Evolutionary conservation across 306 rosid species (phyloP).

Genomic region (Myrica gale): DNA sequence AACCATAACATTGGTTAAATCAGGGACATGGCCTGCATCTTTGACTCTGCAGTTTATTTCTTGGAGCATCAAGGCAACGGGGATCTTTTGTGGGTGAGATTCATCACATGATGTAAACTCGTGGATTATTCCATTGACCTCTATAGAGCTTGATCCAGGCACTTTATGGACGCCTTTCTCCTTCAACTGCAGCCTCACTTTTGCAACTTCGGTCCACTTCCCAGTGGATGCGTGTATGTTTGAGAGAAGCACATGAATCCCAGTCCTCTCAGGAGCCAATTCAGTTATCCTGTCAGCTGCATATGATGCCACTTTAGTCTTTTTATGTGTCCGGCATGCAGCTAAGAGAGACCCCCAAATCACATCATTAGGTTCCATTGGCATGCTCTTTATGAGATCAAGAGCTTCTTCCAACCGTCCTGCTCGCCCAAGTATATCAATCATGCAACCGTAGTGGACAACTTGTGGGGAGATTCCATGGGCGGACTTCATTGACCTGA

Average conservation of each 20-base stretch:
- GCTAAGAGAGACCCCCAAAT: slow-evolving; percentile 79
- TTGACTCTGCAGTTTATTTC: slow-evolving; percentile 60
- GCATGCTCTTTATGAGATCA: slow-evolving; percentile 62
- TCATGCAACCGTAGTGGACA: slow-evolving; percentile 79
- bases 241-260: slow-evolving; percentile 62
- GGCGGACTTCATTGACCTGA: slow-evolving; percentile 49
- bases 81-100: slow-evolving; percentile 43
- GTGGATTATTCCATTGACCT: slow-evolving; percentile 55
- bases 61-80: slow-evolving; percentile 50
- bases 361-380: slow-evolving; percentile 69
- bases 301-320: slow-evolving; percentile 52
- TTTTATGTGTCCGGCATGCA: slow-evolving; percentile 65
- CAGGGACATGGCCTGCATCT: slow-evolving; percentile 65
- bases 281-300: slow-evolving; percentile 52
- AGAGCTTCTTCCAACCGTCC: slow-evolving; percentile 66
- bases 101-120: slow-evolving; percentile 69
- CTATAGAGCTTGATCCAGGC: slow-evolving; percentile 67
- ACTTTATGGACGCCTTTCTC: slow-evolving; percentile 58
- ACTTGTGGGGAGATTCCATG: slow-evolving; percentile 53
- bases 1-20: slow-evolving; percentile 64
- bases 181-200: slow-evolving; percentile 71
- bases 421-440: slow-evolving; percentile 73
- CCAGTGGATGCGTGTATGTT: slow-evolving; percentile 75
- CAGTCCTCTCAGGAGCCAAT: slow-evolving; percentile 51
- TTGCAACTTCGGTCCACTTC: slow-evolving; percentile 76